phyloP scores from a whole-genome alignment of 495 filamentous ascomycete species.

The Neurospora hispaniola region DNA sequence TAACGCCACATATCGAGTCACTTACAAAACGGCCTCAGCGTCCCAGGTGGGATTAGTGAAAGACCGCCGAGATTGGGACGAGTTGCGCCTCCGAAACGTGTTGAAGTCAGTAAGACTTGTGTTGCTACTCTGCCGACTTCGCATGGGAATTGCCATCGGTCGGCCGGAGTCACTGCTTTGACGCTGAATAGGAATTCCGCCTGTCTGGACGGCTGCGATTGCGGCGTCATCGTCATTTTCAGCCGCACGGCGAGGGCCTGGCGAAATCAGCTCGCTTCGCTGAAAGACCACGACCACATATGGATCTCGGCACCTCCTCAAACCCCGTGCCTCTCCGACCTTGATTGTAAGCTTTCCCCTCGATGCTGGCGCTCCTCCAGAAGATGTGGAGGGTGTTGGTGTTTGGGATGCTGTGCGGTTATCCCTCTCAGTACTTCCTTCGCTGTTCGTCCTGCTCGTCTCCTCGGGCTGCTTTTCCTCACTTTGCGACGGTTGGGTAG shows the following conservation, averaged over 20 bases:
- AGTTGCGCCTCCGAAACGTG: conserved; percentile 49
- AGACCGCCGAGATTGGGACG: conserved; percentile 32
- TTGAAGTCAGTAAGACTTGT: conserved; percentile 66
- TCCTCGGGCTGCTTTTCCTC: conserved; percentile 27
- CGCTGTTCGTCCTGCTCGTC: conserved; percentile 25
- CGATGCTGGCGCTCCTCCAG: conserved; percentile 53
- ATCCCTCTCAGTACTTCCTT: conserved; percentile 21
- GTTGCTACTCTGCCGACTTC: conserved; percentile 87
- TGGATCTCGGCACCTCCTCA: conserved; percentile 73
- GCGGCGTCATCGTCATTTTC: conserved; percentile 39
- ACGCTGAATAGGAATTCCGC: conserved; percentile 51
- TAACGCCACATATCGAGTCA: conserved; percentile 4
- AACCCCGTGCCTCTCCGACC: conserved; percentile 70
- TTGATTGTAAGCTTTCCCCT: conserved; percentile 86
- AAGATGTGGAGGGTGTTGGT: conserved; percentile 18
- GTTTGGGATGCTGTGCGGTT: conserved; percentile 31
- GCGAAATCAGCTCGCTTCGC: conserved; percentile 89
- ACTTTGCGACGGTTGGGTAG: conserved; percentile 28
- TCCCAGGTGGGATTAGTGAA: conserved; percentile 91
- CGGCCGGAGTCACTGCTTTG: conserved; percentile 65
- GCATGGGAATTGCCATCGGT: conserved; percentile 91
- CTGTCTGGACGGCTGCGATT: conserved; percentile 33
- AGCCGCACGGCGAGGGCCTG: conserved; percentile 50
- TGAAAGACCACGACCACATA: conserved; percentile 97
- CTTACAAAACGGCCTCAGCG: conserved; percentile 91